phyloP scores from a whole-genome alignment of 176 grass and related monocot species.

The Aechmea fasciata region DNA sequence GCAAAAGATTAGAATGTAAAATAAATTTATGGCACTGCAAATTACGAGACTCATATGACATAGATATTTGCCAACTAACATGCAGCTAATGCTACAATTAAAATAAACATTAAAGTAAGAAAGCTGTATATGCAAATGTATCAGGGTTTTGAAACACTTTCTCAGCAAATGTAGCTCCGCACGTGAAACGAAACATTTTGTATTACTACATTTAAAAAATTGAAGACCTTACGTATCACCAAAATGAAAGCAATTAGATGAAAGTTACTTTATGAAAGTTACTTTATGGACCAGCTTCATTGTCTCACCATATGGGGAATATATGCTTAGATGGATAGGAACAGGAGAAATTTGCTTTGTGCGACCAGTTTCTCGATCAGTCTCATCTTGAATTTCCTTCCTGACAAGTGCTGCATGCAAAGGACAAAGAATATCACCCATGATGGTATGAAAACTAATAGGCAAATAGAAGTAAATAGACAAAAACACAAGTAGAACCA shows the following conservation, averaged over 20 bases:
- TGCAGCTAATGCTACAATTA: too few species aligned
- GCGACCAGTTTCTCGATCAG: constrained; percentile 86
- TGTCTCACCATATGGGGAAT: constrained; percentile 60
- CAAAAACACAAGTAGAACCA: background rate
- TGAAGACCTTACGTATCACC: background rate
- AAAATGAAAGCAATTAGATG: background rate
- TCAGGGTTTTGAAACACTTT: too few species aligned
- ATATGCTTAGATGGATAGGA: constrained; percentile 86
- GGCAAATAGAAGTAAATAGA: background rate
- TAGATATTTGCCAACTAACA: too few species aligned
- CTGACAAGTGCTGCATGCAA: constrained; percentile 57
- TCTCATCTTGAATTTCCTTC: constrained; percentile 92
- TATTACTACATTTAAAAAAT: background rate
- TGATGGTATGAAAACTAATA: background rate
- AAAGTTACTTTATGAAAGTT: background rate
- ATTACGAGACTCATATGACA: too few species aligned
- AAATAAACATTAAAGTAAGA: too few species aligned
- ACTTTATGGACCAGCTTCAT: background rate
- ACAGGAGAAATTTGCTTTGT: constrained; percentile 76
- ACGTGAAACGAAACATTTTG: too few species aligned
- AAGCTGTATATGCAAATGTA: too few species aligned
- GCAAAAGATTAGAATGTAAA: too few species aligned
- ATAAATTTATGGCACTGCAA: too few species aligned
- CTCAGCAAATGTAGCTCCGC: too few species aligned
- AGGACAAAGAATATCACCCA: background rate